A percentile compares a stretch with the other conserved stretches of the same genome.
phyloP scores from a whole-genome alignment of 306 rosid species.

The Quercus engelmannii region DNA sequence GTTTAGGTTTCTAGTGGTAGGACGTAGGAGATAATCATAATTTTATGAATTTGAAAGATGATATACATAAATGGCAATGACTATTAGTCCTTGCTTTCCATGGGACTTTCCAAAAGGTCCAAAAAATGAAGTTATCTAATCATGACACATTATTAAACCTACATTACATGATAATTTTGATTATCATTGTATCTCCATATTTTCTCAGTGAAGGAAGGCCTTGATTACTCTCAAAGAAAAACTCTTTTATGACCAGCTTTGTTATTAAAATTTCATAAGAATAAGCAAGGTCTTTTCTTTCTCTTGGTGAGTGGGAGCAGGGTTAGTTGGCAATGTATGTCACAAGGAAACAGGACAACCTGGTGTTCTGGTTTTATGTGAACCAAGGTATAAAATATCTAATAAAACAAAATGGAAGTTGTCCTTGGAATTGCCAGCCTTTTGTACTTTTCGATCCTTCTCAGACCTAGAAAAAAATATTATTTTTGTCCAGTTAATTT shows the following conservation, averaged over 20 bases:
- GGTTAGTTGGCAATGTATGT: conserved; percentile 36
- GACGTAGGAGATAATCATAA: no score
- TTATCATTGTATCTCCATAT: not conserved
- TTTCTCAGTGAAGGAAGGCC: not conserved
- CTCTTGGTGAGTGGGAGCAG: conserved; percentile 9
- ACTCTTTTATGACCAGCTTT: conserved; percentile 15
- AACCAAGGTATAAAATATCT: conserved; percentile 7
- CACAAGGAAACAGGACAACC: conserved; percentile 46
- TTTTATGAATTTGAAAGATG: not conserved
- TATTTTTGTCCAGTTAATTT: not conserved
- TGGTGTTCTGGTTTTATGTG: conserved; percentile 27
- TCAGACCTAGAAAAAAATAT: not conserved
- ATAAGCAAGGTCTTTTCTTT: not conserved
- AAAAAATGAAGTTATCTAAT: not conserved
- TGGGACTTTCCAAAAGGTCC: not conserved
- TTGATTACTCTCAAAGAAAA: conserved; percentile 26
- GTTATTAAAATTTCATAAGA: conserved; percentile 1
- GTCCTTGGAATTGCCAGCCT: conserved; percentile 15
- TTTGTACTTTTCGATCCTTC: conserved; percentile 21
- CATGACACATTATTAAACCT: not conserved
- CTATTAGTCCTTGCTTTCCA: not conserved
- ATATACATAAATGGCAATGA: not conserved
- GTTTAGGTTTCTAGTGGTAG: no score
- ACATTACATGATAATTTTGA: not conserved
- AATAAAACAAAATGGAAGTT: conserved; percentile 24